Conservation (phyloP, 768 basidiomycete genomes). For the Pseudohyphozyma bogoriensis region DNA sequence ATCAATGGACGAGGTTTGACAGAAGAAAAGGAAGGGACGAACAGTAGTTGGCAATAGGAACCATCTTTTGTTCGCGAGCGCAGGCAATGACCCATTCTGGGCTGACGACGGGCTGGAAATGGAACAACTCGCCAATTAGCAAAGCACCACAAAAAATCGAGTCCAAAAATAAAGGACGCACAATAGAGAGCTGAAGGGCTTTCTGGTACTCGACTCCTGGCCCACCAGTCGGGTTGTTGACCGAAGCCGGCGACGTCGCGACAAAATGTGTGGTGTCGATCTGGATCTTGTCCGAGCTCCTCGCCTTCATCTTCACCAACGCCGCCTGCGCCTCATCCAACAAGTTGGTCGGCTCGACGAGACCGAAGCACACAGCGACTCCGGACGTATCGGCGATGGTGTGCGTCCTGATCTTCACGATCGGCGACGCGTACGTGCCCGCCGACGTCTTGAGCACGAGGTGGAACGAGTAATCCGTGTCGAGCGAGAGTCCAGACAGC, state of each 20-base stretch:
- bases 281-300: constrained; percentile 85
- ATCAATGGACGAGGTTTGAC: constrained; percentile 31
- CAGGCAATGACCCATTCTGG: constrained; percentile 93
- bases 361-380: constrained; percentile 89
- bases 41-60: constrained; percentile 69
- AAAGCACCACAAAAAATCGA: background rate
- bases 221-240: constrained; percentile 34
- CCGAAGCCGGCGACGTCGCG: constrained; percentile 9
- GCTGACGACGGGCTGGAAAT: constrained; percentile 62
- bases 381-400: constrained; percentile 92
- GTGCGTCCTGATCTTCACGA: constrained; percentile 76
- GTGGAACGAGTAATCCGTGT: constrained; percentile 82
- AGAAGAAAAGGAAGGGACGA: constrained; percentile 47
- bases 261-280: constrained; percentile 98
- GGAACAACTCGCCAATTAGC: background rate
- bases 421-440: constrained; percentile 76
- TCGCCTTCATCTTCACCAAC: constrained; percentile 72
- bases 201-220: constrained; percentile 86
- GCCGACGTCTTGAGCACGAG: constrained; percentile 85
- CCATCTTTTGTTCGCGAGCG: constrained; percentile 72
- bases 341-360: constrained; percentile 60
- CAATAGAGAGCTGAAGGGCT: constrained; percentile 80
- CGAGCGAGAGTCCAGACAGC: constrained; percentile 34
- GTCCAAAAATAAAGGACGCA: constrained; percentile 1
- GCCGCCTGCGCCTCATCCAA: constrained; percentile 74